These are phyloP conservation scores for Barnettozyma hawaiiensis DNA, from an alignment of 1,139 yeast species.

Conservation along the genomic window DNA sequence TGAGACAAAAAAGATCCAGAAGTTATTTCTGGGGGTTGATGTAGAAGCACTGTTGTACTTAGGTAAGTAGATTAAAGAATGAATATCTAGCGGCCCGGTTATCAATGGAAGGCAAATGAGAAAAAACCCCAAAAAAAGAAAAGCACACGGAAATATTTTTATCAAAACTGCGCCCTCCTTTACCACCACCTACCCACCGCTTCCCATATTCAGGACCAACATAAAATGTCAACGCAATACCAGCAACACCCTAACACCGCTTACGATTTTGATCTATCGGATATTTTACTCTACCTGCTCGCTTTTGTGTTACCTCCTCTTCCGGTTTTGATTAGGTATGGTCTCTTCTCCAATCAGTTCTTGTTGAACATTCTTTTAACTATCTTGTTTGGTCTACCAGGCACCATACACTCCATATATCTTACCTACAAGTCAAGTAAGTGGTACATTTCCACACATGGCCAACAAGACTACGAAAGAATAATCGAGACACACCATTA, in stretches of 20 bases:
- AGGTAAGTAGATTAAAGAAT: no score
- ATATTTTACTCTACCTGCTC: slow-evolving; percentile 25
- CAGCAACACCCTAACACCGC: slow-evolving; percentile 1
- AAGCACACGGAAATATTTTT: not conserved
- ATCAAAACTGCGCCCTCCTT: not conserved
- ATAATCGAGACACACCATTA: slow-evolving; percentile 12
- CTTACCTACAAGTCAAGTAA: slow-evolving; percentile 20
- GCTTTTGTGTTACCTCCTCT: slow-evolving; percentile 30
- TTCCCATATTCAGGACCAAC: not conserved
- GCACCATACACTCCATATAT: slow-evolving; percentile 25
- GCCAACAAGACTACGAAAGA: slow-evolving; percentile 18
- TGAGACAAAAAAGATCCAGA: no score
- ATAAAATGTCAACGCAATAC: not conserved
- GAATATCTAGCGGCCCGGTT: no score
- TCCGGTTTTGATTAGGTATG: slow-evolving; percentile 29
- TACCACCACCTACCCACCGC: no score
- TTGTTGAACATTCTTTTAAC: slow-evolving; percentile 26
- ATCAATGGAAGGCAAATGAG: no score
- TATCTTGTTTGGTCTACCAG: slow-evolving; percentile 28
- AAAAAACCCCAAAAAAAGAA: no score
- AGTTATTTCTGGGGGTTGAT: no score
- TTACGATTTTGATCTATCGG: slow-evolving; percentile 19
- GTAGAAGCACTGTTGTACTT: no score
- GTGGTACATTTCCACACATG: slow-evolving; percentile 7
- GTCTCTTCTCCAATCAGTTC: slow-evolving; percentile 26